Evolutionary conservation across 1,284 basidiomycete species (phyloP).

Genomic region (Sutorius eximius): DNA sequence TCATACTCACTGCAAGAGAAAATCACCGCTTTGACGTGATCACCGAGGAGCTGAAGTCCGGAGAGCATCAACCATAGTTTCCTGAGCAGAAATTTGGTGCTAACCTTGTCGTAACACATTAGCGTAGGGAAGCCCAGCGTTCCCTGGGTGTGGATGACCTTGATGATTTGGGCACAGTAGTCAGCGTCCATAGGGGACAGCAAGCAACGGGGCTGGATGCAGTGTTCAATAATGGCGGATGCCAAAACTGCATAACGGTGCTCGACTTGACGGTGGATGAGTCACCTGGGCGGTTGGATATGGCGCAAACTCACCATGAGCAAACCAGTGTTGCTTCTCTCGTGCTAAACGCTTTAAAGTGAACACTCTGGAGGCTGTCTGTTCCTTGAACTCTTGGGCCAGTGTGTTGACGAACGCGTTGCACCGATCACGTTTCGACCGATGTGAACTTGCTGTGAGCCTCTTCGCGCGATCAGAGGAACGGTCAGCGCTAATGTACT

Average conservation of each 20-base stretch:
- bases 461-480: conserved; percentile 62
- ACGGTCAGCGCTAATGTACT: conserved; percentile 59
- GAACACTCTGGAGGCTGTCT: conserved; percentile 67
- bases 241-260: conserved; percentile 55
- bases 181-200: conserved; percentile 96
- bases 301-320: conserved; percentile 52
- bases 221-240: conserved; percentile 80
- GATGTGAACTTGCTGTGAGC: conserved; percentile 54
- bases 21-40: conserved; percentile 80
- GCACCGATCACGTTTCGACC: conserved; percentile 61
- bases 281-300: conserved; percentile 1
- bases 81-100: conserved; percentile 8
- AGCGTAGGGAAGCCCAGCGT: conserved; percentile 87
- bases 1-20: conserved; percentile 96
- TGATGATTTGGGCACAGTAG: conserved; percentile 90
- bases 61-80: conserved; percentile 10
- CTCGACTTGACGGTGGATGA: conserved; percentile 34
- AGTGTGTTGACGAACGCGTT: conserved; percentile 55
- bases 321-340: conserved; percentile 91
- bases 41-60: conserved; percentile 66
- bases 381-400: conserved; percentile 73
- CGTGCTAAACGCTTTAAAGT: conserved; percentile 74
- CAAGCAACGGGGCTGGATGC: conserved; percentile 88
- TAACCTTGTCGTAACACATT: conserved; percentile 82
- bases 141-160: conserved; percentile 81